Percentiles rank a stretch among this genome's conserved stretches.
Conservation (phyloP, 257 asterid species). For the Ophiorrhiza pumila region DNA sequence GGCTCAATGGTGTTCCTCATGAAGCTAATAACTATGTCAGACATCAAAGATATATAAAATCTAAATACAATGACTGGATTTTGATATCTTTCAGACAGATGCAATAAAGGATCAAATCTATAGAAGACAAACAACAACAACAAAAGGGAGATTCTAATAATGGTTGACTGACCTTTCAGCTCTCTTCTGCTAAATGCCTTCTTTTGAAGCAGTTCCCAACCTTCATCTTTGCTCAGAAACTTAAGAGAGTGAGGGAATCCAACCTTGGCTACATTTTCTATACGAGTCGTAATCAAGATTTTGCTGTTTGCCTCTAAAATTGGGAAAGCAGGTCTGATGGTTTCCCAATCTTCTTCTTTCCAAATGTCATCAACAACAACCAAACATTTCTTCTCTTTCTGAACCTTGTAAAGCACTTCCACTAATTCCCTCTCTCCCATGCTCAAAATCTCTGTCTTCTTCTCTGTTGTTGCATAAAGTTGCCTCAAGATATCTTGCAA, state of each 20-base stretch:
- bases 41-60: not conserved
- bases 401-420: not conserved
- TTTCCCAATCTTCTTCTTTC: conserved; percentile 17
- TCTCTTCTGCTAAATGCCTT: not conserved
- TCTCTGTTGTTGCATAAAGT: not conserved
- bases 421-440: not conserved
- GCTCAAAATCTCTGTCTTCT: not conserved
- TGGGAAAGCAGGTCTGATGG: conserved; percentile 11
- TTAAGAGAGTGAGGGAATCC: not conserved
- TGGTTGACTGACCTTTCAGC: not conserved
- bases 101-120: not conserved
- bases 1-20: not conserved
- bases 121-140: not conserved
- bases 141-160: not conserved
- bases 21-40: not conserved
- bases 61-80: not conserved
- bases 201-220: not conserved
- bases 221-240: not conserved
- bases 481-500: conserved; percentile 4
- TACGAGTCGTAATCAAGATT: conserved; percentile 20
- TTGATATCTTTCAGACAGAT: not conserved
- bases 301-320: conserved; percentile 1
- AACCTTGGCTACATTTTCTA: not conserved
- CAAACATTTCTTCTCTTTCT: conserved; percentile 1
- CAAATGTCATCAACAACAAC: conserved; percentile 13